Evolutionary conservation across 345 rosid species (phyloP).

Genomic region (Pistacia atlantica): DNA sequence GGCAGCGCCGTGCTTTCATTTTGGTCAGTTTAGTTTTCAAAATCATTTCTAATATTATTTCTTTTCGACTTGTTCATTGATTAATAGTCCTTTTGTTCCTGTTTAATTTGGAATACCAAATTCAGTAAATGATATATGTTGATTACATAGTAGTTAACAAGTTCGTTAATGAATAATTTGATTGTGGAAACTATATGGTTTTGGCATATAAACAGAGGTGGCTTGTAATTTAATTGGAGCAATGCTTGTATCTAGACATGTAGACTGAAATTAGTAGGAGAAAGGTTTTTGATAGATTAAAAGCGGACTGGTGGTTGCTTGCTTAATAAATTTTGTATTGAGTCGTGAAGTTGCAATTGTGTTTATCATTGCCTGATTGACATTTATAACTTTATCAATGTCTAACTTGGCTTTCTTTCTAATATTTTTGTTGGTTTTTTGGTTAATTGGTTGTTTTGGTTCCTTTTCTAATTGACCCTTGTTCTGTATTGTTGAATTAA

Average conservation of each 20-base stretch:
- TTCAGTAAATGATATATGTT: neutral
- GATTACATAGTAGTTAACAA: neutral
- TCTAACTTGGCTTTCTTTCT: neutral
- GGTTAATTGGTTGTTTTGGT: neutral
- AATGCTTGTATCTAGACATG: neutral
- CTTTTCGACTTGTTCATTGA: neutral
- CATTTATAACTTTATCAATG: neutral
- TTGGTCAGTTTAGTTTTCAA: slow-evolving; percentile 39
- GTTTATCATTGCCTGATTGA: neutral
- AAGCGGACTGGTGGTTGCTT: neutral
- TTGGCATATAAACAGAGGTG: neutral
- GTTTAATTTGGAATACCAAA: neutral
- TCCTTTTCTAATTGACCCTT: neutral
- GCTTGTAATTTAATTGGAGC: neutral
- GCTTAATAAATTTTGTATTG: neutral
- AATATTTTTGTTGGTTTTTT: neutral
- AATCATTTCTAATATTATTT: neutral
- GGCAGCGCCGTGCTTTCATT: slow-evolving; percentile 63
- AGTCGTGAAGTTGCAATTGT: neutral
- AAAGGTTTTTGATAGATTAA: neutral
- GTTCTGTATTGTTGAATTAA: neutral
- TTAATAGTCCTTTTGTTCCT: neutral
- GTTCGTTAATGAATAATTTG: neutral
- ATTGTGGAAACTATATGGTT: neutral
- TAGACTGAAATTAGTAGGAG: neutral